Percentiles rank a stretch among this genome's conserved stretches.
These are phyloP conservation scores for Saccharomyces mikatae DNA, from an alignment of 805 yeast genomes.

Conservation along the genomic window DNA sequence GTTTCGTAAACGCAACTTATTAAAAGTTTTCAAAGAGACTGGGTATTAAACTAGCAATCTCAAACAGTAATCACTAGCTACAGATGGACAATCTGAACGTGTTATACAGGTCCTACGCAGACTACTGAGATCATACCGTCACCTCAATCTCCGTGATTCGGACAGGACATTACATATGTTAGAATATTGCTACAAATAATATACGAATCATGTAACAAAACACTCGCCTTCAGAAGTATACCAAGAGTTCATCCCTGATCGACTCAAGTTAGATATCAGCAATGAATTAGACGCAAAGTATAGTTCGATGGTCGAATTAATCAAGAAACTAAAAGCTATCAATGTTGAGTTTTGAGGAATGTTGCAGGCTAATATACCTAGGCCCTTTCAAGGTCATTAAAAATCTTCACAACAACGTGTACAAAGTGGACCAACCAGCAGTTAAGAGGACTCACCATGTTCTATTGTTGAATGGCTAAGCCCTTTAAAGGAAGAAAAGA, in stretches of 20 bases:
- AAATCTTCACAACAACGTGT: conserved; percentile 2
- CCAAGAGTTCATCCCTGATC: conserved; percentile 7
- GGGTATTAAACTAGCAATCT: conserved; percentile 1
- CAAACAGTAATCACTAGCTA: conserved; percentile 3
- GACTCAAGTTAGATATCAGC: neutral
- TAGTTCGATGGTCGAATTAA: neutral
- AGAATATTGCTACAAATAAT: conserved; percentile 3
- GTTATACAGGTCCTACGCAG: neutral
- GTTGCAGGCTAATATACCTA: conserved; percentile 1
- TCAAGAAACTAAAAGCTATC: neutral
- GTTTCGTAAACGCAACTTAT: conserved; percentile 1
- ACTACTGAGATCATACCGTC: neutral
- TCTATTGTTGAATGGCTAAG: conserved; percentile 2
- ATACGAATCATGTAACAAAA: neutral
- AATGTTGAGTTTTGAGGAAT: neutral
- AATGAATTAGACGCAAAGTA: neutral
- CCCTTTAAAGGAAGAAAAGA: neutral
- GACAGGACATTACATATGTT: conserved; percentile 2
- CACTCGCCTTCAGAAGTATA: conserved; percentile 6
- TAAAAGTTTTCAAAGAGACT: conserved; percentile 1
- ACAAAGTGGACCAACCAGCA: conserved; percentile 4
- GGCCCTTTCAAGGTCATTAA: conserved; percentile 7
- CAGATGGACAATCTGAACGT: conserved; percentile 7
- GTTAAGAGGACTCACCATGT: conserved; percentile 2
- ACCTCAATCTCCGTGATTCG: neutral